These are phyloP conservation scores for Ascoidea tarda DNA, from an alignment of 805 yeast genomes.

Conservation along the genomic window DNA sequence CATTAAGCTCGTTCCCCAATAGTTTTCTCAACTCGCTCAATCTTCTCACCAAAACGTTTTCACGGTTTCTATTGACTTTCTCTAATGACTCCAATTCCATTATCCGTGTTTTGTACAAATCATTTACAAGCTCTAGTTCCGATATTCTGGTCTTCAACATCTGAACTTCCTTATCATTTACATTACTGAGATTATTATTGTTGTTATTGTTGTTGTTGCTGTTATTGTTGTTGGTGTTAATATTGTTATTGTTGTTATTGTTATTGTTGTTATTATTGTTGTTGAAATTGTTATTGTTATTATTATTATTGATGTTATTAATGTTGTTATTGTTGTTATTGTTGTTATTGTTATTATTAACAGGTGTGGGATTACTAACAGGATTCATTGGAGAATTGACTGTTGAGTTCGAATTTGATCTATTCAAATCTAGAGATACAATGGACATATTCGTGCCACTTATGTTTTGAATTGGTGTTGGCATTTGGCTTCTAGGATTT, in stretches of 20 bases:
- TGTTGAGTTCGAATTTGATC: background rate
- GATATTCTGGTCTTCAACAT: constrained; percentile 61
- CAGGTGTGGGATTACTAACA: background rate
- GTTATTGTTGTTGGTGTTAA: constrained; percentile 11
- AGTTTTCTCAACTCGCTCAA: background rate
- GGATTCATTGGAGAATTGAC: background rate
- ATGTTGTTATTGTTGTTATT: constrained; percentile 7
- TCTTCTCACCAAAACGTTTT: background rate
- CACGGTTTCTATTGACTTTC: background rate
- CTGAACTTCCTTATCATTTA: constrained; percentile 20
- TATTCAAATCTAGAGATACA: no score
- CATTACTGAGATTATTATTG: constrained; percentile 1
- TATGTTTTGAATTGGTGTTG: no score
- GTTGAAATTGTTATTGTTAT: background rate
- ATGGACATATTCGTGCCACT: no score
- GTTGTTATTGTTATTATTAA: background rate
- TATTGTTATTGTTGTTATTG: constrained; percentile 15
- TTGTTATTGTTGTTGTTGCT: constrained; percentile 1
- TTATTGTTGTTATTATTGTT: constrained; percentile 10
- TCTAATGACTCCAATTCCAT: constrained; percentile 47
- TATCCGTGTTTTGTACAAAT: constrained; percentile 70
- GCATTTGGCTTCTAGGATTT: no score
- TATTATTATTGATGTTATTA: constrained; percentile 14
- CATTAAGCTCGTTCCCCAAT: background rate
- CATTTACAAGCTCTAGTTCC: constrained; percentile 85